phyloP scores from a whole-genome alignment of 495 filamentous ascomycete species.

The Aspergillus nanangensis region DNA sequence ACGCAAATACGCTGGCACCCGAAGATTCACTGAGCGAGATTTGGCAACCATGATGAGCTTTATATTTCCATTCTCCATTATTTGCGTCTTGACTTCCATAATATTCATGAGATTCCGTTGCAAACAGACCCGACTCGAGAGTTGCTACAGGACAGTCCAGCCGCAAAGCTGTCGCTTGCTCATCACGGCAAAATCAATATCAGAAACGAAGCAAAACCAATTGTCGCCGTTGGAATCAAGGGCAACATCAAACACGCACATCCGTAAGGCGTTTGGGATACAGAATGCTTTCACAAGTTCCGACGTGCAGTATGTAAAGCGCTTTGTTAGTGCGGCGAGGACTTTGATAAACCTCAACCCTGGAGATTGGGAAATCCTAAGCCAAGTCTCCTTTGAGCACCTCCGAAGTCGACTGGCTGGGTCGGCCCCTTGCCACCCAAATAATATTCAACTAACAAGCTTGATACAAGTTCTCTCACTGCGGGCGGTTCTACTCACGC shows the following conservation, averaged over 20 bases:
- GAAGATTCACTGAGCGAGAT: too few species aligned
- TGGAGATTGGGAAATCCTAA: slow-evolving; percentile 28
- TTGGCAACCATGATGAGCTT: too few species aligned
- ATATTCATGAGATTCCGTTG: too few species aligned
- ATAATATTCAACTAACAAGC: slow-evolving; percentile 14
- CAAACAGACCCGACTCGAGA: too few species aligned
- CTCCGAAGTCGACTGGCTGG: not conserved
- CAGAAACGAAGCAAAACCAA: not conserved
- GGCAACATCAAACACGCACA: slow-evolving; percentile 45
- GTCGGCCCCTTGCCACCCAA: too few species aligned
- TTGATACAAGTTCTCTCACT: slow-evolving; percentile 46
- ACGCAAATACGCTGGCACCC: too few species aligned
- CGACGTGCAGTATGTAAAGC: slow-evolving; percentile 20
- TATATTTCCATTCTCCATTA: too few species aligned
- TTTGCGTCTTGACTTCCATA: too few species aligned
- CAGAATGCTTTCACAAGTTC: slow-evolving; percentile 60
- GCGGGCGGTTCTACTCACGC: slow-evolving; percentile 31
- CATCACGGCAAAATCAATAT: too few species aligned
- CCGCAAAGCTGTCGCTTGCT: not conserved
- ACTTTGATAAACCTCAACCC: slow-evolving; percentile 19
- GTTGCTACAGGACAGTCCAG: too few species aligned
- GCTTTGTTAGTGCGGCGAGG: slow-evolving; percentile 35
- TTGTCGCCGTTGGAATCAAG: slow-evolving; percentile 20
- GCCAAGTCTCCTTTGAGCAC: slow-evolving; percentile 1
- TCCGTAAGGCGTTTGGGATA: slow-evolving; percentile 51